These are phyloP conservation scores for Moricandia moricandioides DNA, from an alignment of 345 rosid genomes.

Conservation along the genomic window DNA sequence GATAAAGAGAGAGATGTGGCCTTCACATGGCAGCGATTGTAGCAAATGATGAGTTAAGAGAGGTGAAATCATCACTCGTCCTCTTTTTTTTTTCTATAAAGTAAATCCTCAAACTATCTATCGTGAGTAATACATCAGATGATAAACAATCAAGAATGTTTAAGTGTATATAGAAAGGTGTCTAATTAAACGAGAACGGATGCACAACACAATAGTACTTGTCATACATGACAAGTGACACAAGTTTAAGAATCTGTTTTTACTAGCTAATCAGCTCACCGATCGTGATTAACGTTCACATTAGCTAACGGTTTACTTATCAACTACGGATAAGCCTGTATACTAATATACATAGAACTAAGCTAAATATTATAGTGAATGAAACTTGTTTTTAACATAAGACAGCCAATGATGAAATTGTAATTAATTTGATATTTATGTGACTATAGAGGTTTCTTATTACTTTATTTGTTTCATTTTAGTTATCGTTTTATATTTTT, in stretches of 20 bases:
- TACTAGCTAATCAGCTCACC: neutral
- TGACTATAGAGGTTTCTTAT: neutral
- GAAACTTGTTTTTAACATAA: neutral
- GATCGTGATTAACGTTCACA: too few relatives aligned
- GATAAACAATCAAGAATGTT: neutral
- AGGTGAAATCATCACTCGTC: constrained; percentile 30
- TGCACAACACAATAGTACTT: neutral
- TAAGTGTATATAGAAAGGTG: neutral
- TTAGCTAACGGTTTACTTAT: too few relatives aligned
- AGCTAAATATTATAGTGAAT: neutral
- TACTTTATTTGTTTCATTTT: neutral
- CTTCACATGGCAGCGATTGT: constrained; percentile 35
- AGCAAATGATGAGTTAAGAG: constrained; percentile 33
- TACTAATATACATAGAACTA: neutral
- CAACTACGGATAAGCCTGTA: too few relatives aligned
- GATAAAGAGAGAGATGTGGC: constrained; percentile 13
- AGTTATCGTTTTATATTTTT: too few relatives aligned
- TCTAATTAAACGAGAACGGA: neutral
- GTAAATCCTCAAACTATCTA: neutral
- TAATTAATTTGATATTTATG: neutral
- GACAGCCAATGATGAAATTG: neutral
- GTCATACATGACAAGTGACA: neutral
- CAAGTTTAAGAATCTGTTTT: neutral
- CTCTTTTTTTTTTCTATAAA: constrained; percentile 3
- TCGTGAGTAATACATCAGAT: neutral